Conservation (phyloP, 2,329 filamentous ascomycete species). For the Phialophora verrucosa region DNA sequence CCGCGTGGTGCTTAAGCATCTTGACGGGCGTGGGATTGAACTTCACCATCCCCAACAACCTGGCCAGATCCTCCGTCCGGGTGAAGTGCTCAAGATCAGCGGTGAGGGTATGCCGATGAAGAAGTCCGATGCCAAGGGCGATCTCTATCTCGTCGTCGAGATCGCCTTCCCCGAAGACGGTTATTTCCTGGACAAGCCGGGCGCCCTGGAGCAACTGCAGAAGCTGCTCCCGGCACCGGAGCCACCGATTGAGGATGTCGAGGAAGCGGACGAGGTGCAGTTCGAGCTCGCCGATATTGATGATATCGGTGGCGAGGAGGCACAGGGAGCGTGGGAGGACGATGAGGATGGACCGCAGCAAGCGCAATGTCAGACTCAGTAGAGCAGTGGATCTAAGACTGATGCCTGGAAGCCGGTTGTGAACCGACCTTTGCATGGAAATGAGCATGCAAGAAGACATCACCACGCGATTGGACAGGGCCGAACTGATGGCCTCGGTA, state of each 20-base stretch:
- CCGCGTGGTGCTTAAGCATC: slow-evolving; percentile 85
- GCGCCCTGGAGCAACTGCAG: slow-evolving; percentile 68
- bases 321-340: slow-evolving; percentile 54
- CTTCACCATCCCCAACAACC: slow-evolving; percentile 75
- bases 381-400: slow-evolving; percentile 29
- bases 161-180: slow-evolving; percentile 87
- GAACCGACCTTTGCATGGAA: not conserved
- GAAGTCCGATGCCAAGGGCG: slow-evolving; percentile 79
- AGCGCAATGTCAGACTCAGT: slow-evolving; percentile 58
- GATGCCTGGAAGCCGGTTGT: not conserved
- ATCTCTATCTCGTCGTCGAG: slow-evolving; percentile 84
- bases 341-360: slow-evolving; percentile 55
- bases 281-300: slow-evolving; percentile 86
- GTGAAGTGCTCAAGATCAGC: slow-evolving; percentile 80
- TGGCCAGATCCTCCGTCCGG: slow-evolving; percentile 81
- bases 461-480: not conserved
- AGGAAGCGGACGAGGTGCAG: slow-evolving; percentile 83
- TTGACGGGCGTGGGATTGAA: slow-evolving; percentile 89
- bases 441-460: not conserved
- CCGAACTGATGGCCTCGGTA: not conserved
- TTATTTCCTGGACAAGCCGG: slow-evolving; percentile 73
- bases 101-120: slow-evolving; percentile 97
- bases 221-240: slow-evolving; percentile 74
- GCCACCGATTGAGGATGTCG: slow-evolving; percentile 65
- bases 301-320: slow-evolving; percentile 60